A percentile compares a stretch with the other conserved stretches of the same genome.
Evolutionary conservation across 2,329 filamentous ascomycete genomes (phyloP).

Genomic region (Alternaria solani): DNA sequence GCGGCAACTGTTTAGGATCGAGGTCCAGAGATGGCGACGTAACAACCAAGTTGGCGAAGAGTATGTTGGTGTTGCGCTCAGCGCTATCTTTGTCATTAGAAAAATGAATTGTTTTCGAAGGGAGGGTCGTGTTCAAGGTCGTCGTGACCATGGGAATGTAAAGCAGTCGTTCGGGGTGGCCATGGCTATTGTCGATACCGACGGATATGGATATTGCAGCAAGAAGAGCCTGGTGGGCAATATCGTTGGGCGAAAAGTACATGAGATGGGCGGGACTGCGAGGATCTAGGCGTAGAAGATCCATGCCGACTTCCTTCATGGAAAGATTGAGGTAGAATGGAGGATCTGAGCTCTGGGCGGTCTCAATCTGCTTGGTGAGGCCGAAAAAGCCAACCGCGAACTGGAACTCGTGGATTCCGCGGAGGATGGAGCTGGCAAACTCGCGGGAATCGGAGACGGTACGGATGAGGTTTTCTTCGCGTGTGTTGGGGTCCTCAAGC

Average conservation of each 20-base stretch:
- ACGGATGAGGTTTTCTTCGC: constrained; percentile 74
- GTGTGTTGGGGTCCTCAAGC: constrained; percentile 71
- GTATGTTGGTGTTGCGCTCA: constrained; percentile 92
- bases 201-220: constrained; percentile 93
- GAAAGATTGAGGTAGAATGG: constrained; percentile 85
- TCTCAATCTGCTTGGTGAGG: constrained; percentile 79
- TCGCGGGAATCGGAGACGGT: constrained; percentile 92
- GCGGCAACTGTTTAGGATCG: constrained; percentile 87
- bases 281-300: constrained; percentile 88
- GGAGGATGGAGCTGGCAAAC: constrained; percentile 86
- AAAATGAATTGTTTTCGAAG: constrained; percentile 90
- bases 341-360: constrained; percentile 70
- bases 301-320: constrained; percentile 95
- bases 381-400: constrained; percentile 92
- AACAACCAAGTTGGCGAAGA: constrained; percentile 95
- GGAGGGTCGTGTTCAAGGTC: constrained; percentile 90
- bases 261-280: constrained; percentile 95
- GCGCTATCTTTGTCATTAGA: constrained; percentile 73
- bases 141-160: constrained; percentile 98
- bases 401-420: constrained; percentile 95
- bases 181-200: constrained; percentile 88
- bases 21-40: constrained; percentile 95
- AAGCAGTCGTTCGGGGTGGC: constrained; percentile 82
- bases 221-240: constrained; percentile 92
- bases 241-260: constrained; percentile 93